A percentile compares a stretch with the other conserved stretches of the same genome.
phyloP scores from a whole-genome alignment of 768 basidiomycete genomes.

The Leccinum subtestaceum region DNA sequence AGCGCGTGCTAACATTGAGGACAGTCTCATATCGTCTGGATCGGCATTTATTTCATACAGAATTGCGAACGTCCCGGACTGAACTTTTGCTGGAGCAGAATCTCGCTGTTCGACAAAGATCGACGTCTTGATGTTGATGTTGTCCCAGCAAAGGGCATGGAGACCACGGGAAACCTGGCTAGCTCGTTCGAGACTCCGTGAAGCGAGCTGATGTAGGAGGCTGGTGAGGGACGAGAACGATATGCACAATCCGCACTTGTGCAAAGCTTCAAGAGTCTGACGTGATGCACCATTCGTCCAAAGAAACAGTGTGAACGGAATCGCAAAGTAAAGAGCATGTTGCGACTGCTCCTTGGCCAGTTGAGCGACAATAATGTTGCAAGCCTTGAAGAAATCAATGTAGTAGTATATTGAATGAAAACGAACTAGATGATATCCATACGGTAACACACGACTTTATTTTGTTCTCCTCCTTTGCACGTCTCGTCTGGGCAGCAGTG shows the following conservation, averaged over 20 bases:
- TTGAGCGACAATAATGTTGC: constrained; percentile 2
- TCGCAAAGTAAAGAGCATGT: not conserved
- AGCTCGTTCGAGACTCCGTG: not conserved
- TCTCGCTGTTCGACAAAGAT: constrained; percentile 26
- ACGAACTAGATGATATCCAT: not conserved
- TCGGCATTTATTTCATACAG: not conserved
- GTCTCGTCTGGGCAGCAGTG: not conserved
- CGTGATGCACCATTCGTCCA: not conserved
- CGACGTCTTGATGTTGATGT: constrained; percentile 32
- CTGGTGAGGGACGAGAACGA: not conserved
- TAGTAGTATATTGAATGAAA: not conserved
- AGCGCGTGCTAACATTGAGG: not conserved
- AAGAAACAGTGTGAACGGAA: not conserved
- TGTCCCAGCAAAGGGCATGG: constrained; percentile 17
- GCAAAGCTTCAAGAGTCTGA: not conserved
- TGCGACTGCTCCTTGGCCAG: not conserved
- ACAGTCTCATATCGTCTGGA: not conserved
- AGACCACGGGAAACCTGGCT: not conserved
- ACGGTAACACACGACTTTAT: not conserved
- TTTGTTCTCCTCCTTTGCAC: not conserved
- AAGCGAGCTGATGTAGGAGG: not conserved
- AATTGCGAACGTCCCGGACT: not conserved
- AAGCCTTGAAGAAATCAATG: not conserved
- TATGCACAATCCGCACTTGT: not conserved
- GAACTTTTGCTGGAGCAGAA: not conserved